These are phyloP conservation scores for Exophiala mesophila DNA, from an alignment of 2,329 filamentous ascomycete species.

Conservation along the genomic window DNA sequence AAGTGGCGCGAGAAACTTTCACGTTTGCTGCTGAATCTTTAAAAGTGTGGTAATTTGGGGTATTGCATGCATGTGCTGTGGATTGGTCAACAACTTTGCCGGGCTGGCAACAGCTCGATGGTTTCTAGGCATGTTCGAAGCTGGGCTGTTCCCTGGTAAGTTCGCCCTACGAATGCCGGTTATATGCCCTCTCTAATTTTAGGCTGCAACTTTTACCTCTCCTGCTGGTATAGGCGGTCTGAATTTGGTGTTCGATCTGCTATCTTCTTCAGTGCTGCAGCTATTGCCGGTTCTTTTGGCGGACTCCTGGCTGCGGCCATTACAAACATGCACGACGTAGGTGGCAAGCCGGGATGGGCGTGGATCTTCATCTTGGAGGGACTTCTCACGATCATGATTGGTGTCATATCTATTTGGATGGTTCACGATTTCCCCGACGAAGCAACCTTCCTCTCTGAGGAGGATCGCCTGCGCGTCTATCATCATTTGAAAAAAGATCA, in stretches of 20 bases:
- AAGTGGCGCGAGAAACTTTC: too few relatives aligned
- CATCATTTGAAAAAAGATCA: conserved; percentile 39
- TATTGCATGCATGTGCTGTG: too few relatives aligned
- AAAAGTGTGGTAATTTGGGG: too few relatives aligned
- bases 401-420: conserved; percentile 39
- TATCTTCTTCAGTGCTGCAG: conserved; percentile 54
- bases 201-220: neutral
- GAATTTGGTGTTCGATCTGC: conserved; percentile 55
- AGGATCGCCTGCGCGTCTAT: conserved; percentile 42
- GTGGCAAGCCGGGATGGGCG: conserved; percentile 54
- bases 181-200: neutral
- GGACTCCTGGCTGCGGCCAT: conserved; percentile 54
- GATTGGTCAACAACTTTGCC: neutral
- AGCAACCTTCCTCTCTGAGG: conserved; percentile 54
- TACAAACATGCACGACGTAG: conserved; percentile 53
- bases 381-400: conserved; percentile 40
- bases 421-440: conserved; percentile 63
- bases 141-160: neutral
- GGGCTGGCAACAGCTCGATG: neutral
- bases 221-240: conserved; percentile 50
- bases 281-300: conserved; percentile 57
- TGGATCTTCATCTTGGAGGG: conserved; percentile 58
- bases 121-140: neutral
- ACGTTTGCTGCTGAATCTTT: too few relatives aligned
- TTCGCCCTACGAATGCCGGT: neutral